These are phyloP conservation scores for Ogataea methanolica DNA, from an alignment of 805 yeast genomes.

Conservation along the genomic window DNA sequence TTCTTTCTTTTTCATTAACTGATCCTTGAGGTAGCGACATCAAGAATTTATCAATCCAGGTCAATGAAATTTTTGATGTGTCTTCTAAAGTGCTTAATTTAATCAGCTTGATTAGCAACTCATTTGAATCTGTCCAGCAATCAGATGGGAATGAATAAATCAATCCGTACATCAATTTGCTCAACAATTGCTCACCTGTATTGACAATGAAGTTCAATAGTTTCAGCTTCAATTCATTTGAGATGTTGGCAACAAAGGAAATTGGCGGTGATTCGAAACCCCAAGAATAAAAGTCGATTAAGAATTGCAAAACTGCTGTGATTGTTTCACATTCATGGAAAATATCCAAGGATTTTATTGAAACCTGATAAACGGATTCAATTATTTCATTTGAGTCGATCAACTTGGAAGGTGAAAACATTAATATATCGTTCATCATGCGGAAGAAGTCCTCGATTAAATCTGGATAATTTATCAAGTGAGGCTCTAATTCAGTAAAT, in stretches of 20 bases:
- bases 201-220: conserved; percentile 43
- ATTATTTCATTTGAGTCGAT: conserved; percentile 43
- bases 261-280: conserved; percentile 79
- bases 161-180: conserved; percentile 57
- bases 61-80: conserved; percentile 34
- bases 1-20: conserved; percentile 64
- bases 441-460: conserved; percentile 83
- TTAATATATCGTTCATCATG: conserved; percentile 70
- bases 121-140: conserved; percentile 68
- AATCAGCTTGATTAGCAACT: conserved; percentile 61
- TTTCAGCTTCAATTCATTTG: conserved; percentile 42
- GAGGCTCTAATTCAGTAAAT: conserved; percentile 26
- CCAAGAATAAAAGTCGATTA: conserved; percentile 82
- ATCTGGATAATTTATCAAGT: conserved; percentile 45
- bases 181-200: conserved; percentile 55
- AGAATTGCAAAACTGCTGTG: conserved; percentile 62
- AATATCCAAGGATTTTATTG: conserved; percentile 45
- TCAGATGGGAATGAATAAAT: conserved; percentile 69
- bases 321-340: conserved; percentile 71
- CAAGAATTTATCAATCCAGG: conserved; percentile 62
- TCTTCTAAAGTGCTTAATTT: conserved; percentile 45
- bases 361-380: conserved; percentile 51
- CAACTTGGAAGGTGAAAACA: conserved; percentile 62
- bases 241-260: conserved; percentile 58
- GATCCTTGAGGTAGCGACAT: conserved; percentile 52